Base-by-base conservation (phyloP, 495 filamentous ascomycete species). In the Aspergillus homomorphus region DNA sequence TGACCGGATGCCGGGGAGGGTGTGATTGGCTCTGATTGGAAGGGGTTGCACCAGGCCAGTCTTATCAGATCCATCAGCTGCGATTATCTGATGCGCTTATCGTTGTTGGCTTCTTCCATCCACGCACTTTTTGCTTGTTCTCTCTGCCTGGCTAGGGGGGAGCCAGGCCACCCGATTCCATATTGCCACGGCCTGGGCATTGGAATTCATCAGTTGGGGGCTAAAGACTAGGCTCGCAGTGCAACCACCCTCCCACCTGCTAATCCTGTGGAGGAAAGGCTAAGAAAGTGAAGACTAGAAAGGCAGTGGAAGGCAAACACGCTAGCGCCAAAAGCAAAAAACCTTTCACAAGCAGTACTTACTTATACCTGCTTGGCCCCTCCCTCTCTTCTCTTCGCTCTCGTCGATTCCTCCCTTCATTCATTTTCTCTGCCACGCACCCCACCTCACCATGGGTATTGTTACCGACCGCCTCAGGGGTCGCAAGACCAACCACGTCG, bases 401-500 rank as follows among this genome's bases (percentile, higher is more conserved):
- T 28, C 18, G 23, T 53, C 48, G 41, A 8, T 48, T 15, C 6
- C 33, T 7, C 23, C 33, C 30, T 41, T 1, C 15, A 45, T 24
- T 26, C 3, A 18, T 23, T 41, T n/a, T 28, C 53, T 15, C 41
- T 28, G 12, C 16, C 24, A 28, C 16, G 15, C 23, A 23, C 15
- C 46, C 22, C 46, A 15, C 5, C 23, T 28, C 23, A 51, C 18
- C 48, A 51, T 51, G 48, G 48, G 48, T 51, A 18, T 50, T 15
- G 46, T 30, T 18, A 28, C 28, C 48, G 48, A 51, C 53, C 43
- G 24, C 16, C 43, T 56, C 22, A 16, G 23, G 21, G 53, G 48
- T 51, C 48, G 48, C 23, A 51, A 51, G 48, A 51, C 48, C 48
- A 51, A 54, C n/a, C n/a, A 50, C 33, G n/a, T 20, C 16, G 33